Evolutionary conservation across 177 flowering plant genomes (phyloP).

Genomic region (Telopea speciosissima): DNA sequence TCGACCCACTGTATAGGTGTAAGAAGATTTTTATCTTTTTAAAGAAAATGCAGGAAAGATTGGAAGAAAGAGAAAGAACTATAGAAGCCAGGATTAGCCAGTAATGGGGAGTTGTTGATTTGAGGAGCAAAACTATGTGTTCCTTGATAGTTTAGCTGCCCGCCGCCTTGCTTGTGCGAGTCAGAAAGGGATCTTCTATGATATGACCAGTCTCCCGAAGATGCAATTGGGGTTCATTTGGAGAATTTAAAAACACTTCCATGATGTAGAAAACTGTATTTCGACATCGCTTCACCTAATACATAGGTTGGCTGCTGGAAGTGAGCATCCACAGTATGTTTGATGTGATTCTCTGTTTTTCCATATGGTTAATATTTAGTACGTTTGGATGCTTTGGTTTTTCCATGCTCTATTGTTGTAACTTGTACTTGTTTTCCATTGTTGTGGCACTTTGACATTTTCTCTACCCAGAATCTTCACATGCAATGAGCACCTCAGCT

Average conservation of each 20-base stretch:
- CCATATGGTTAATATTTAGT: neutral
- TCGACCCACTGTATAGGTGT: neutral
- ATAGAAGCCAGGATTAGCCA: too few species aligned
- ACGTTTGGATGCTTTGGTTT: neutral
- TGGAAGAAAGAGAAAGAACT: too few species aligned
- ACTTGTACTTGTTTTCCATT: constrained; percentile 9
- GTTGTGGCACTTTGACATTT: constrained; percentile 16
- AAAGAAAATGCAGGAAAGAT: too few species aligned
- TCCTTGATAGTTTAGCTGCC: neutral
- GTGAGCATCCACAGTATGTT: neutral
- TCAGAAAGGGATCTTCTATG: neutral
- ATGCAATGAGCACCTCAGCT: constrained; percentile 13
- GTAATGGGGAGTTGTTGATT: neutral
- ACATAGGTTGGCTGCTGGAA: neutral
- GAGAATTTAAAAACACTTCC: neutral
- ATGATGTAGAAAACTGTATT: neutral
- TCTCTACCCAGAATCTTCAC: constrained; percentile 16
- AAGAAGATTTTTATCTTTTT: neutral
- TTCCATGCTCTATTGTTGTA: constrained; percentile 7
- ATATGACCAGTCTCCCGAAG: neutral
- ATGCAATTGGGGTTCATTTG: too few species aligned
- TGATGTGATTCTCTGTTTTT: neutral
- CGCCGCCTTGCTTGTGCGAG: neutral
- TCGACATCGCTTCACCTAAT: neutral
- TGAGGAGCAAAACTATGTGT: neutral